Base-by-base conservation (phyloP, 2,329 filamentous ascomycete genomes). In the Tolypocladium ovalisporum region DNA sequence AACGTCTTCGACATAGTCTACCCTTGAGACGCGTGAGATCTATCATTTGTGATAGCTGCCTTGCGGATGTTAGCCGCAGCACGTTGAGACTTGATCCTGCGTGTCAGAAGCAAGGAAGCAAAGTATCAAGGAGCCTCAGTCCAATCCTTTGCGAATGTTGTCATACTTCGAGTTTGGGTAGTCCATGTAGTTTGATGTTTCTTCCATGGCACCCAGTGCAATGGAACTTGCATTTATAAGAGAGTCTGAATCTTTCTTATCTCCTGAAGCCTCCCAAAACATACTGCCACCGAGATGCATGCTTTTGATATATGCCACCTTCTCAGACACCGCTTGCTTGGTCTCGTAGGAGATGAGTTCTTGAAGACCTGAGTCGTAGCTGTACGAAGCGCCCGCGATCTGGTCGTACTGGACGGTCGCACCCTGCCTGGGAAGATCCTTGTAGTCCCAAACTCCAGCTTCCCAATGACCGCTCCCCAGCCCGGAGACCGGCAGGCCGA, bases 211-310 rank as follows among this genome's bases (percentile, higher is more conserved):
- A 2, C 69, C 68, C 1, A 69, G 64, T 1, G 73, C 71, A 15
- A 74, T 75, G 3, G 78, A 70, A 1, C 64, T 68, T 2, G 78
- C 78, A 19, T 69, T 65, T 52, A 88, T 84, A 61, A 93, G 72
- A 62, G 84, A 88, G 2, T 79, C 76, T 12, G 70, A 71, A 15
- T 78, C 82, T 4, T 65, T 76, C 64, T 79, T 79, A 67, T 94
- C 90, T 3, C 78, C 83, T 59, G 84, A 89, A 10, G 82, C 84
- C 69, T 94, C 89, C 89, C 89, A 95, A 80, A 88, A 94, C 88
- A 94, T 93, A 24, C 81, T 84, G 22, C 89, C 89, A 4, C 85
- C 89, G 0, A 94, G 77, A 0, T 82, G 79, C 53, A 77, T 75
- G 52, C 73, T 66, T 69, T 79, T 78, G 61, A 90, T 80, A 67